A percentile compares a stretch with the other conserved stretches of the same genome.
phyloP scores from a whole-genome alignment of 148 eudicot species.

The Amaranthus palmeri region DNA sequence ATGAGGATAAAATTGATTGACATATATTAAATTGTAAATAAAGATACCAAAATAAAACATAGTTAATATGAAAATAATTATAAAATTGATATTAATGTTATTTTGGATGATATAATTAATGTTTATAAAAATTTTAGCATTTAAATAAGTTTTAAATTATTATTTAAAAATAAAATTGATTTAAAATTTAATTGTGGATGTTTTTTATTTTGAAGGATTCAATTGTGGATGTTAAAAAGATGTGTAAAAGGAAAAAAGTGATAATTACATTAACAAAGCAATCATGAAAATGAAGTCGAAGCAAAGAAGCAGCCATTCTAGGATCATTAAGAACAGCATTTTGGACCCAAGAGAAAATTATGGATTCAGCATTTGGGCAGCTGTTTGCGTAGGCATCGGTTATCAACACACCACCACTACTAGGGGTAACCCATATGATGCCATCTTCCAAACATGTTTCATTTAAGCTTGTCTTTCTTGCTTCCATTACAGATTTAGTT shows the following conservation, averaged over 20 bases:
- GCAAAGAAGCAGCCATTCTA: slow-evolving; percentile 62
- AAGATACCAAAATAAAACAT: neutral
- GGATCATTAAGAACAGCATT: slow-evolving; percentile 54
- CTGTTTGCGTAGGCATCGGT: slow-evolving; percentile 39
- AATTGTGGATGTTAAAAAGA: too few species aligned
- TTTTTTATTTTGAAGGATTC: too few species aligned
- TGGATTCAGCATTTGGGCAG: slow-evolving; percentile 65
- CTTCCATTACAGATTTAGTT: neutral
- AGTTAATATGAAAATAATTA: too few species aligned
- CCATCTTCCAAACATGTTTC: slow-evolving; percentile 15
- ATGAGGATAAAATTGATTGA: too few species aligned
- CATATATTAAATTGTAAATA: too few species aligned
- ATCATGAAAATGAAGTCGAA: slow-evolving; percentile 38
- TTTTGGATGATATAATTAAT: too few species aligned
- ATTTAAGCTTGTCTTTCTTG: slow-evolving; percentile 11
- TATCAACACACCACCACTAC: slow-evolving; percentile 17
- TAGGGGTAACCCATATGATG: neutral
- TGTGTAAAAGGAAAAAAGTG: too few species aligned
- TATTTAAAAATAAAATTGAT: too few species aligned
- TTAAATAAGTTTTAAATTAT: neutral
- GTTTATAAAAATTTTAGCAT: neutral
- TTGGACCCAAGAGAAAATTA: slow-evolving; percentile 56
- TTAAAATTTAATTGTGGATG: too few species aligned
- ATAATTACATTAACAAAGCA: slow-evolving; percentile 68
- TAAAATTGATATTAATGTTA: too few species aligned